Evolutionary conservation across 306 rosid species (phyloP), one percentile per base, ranked within the genome.

Genomic region (Cicer cuneatum): DNA sequence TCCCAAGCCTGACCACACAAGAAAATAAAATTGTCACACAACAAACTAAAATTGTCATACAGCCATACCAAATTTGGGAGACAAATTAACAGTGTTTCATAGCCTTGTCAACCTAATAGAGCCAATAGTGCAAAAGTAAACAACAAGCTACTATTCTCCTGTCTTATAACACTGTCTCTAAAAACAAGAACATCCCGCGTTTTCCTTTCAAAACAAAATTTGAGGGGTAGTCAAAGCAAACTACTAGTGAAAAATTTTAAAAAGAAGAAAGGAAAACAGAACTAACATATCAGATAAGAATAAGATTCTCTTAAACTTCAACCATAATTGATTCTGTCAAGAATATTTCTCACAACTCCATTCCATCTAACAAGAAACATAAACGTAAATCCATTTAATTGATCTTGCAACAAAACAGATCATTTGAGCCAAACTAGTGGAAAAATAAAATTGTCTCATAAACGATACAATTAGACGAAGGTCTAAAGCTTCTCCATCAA

Each of bases 1-100:
- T 74, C 77, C 96, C 92, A 75, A 89, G 80, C 97, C 99, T 95
- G 73, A 56, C 66, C 21, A 72, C 35, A 72, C 43, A 72, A 66
- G 33, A 42, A 83, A 72, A 45, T 5, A 54, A 75, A 33, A 48
- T 47, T 49, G 79, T 81, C 75, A 74, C 57, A 73, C 9, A 2
- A 41, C n/a, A n/a, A 66, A 29, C 29, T 5, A 54, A 75, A 33
- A 48, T 47, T 49, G 79, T 81, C 75, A 75, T 52, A 73, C 10
- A 2, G 33, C n/a, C 10, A 66, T 58, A 72, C 70, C 77, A 83
- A 71, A 54, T 74, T 63, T 49, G 0, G 51, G 70, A 45, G 7
- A 73, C 74, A 81, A 45, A 72, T 59, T 77, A 76, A 82, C 71
- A 56, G 46, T 66, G 62, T 56, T 19, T 65, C 58, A 72, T 45